phyloP scores from a whole-genome alignment of 2,329 filamentous ascomycete genomes.

The Paecilomyces formosus region DNA sequence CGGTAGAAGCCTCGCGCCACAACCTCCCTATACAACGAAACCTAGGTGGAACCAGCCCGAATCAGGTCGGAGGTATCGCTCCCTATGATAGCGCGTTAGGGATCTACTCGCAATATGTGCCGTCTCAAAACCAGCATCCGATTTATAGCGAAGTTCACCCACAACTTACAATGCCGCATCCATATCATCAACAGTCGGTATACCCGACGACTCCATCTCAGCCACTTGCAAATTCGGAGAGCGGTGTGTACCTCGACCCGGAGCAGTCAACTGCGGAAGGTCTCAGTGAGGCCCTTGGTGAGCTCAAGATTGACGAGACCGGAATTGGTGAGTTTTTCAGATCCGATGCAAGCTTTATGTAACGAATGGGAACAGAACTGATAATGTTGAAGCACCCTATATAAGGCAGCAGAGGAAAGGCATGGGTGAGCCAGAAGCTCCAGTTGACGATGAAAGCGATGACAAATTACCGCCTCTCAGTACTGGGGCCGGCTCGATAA shows the following conservation, averaged over 20 bases:
- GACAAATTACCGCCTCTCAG: constrained; percentile 61
- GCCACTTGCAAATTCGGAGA: constrained; percentile 23
- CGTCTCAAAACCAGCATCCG: constrained; percentile 17
- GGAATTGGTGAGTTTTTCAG: constrained; percentile 63
- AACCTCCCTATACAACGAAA: constrained; percentile 46
- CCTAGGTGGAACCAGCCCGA: constrained; percentile 42
- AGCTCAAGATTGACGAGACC: constrained; percentile 77
- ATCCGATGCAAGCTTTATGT: constrained; percentile 1
- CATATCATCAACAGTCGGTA: constrained; percentile 20
- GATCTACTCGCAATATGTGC: constrained; percentile 33
- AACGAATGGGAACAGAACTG: background rate
- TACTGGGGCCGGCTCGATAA: constrained; percentile 63
- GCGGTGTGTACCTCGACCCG: constrained; percentile 49
- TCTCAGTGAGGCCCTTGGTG: constrained; percentile 73
- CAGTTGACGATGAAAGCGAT: constrained; percentile 61
- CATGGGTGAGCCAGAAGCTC: constrained; percentile 46
- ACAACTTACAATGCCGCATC: constrained; percentile 21
- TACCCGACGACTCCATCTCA: constrained; percentile 18
- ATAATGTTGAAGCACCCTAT: constrained; percentile 61
- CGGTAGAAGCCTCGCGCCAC: constrained; percentile 43
- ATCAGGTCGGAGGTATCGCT: constrained; percentile 35
- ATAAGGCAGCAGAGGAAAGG: constrained; percentile 58
- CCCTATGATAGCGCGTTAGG: constrained; percentile 38
- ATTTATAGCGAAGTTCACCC: constrained; percentile 25
- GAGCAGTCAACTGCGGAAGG: constrained; percentile 63